These are phyloP conservation scores for Phaseolus lunatus DNA, from an alignment of 306 rosid genomes.

Conservation along the genomic window DNA sequence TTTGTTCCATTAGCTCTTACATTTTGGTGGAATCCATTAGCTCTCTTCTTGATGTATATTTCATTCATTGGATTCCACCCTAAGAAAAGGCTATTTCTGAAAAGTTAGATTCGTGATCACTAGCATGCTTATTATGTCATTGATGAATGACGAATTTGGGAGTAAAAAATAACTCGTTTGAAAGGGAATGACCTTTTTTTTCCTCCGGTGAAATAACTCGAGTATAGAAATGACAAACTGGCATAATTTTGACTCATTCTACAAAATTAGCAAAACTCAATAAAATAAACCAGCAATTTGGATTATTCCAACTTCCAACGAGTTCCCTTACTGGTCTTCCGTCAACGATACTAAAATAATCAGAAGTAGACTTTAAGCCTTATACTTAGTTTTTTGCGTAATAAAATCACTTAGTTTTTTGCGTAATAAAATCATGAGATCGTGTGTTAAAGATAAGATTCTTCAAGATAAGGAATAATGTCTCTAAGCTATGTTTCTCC, in stretches of 20 bases:
- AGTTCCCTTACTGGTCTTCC: background rate
- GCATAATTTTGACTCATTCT: background rate
- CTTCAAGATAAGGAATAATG: background rate
- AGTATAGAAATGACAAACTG: background rate
- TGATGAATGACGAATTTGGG: background rate
- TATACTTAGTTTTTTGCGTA: background rate
- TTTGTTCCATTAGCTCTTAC: background rate
- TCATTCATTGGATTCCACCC: background rate
- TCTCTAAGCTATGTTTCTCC: background rate
- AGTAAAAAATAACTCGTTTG: background rate
- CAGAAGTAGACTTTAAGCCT: background rate
- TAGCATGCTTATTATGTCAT: constrained; percentile 4
- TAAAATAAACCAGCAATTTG: background rate
- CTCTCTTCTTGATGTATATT: background rate
- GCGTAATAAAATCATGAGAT: background rate
- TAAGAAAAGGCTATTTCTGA: background rate
- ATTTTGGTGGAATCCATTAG: background rate
- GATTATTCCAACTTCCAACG: background rate
- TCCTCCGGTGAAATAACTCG: background rate
- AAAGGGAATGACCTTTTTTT: background rate
- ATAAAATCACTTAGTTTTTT: background rate
- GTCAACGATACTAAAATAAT: background rate
- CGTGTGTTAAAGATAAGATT: constrained; percentile 13
- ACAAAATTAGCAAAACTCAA: background rate
- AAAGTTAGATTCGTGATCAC: background rate